phyloP scores from a whole-genome alignment of 192 early-diverging fungal genomes.

The Chytriomyces sp. region DNA sequence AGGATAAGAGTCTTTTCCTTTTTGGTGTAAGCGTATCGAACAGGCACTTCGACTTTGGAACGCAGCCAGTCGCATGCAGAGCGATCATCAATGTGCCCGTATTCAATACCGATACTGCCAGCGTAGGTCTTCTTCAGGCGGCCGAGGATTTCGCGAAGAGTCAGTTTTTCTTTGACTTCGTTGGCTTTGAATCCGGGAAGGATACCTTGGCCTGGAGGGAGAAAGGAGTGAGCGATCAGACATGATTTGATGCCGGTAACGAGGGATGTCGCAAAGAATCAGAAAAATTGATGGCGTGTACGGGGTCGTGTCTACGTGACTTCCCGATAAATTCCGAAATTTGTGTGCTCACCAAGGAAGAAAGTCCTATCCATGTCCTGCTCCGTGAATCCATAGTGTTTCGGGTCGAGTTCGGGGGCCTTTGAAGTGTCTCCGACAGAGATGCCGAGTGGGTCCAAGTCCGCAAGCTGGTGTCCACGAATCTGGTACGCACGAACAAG shows the following conservation, averaged over 20 bases:
- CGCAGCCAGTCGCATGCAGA: slow-evolving; percentile 97
- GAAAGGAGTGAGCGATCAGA: neutral
- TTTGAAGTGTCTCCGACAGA: slow-evolving; percentile 59
- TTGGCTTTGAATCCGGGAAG: slow-evolving; percentile 78
- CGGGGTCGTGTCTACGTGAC: slow-evolving; percentile 30
- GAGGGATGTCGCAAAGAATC: no score
- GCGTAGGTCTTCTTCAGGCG: slow-evolving; percentile 86
- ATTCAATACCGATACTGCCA: slow-evolving; percentile 94
- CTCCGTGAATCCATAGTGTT: slow-evolving; percentile 94
- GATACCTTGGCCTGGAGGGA: slow-evolving; percentile 78
- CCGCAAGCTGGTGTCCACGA: slow-evolving; percentile 94
- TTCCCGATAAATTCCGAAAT: slow-evolving; percentile 61
- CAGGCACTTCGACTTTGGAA: slow-evolving; percentile 86
- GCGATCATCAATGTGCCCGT: slow-evolving; percentile 97
- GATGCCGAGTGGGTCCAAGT: slow-evolving; percentile 94
- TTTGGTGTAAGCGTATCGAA: slow-evolving; percentile 84
- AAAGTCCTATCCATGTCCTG: slow-evolving; percentile 91
- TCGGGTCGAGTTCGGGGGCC: slow-evolving; percentile 82
- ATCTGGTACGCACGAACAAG: slow-evolving; percentile 92
- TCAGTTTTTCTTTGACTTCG: slow-evolving; percentile 72
- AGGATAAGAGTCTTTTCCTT: slow-evolving; percentile 92
- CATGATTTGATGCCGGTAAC: no score
- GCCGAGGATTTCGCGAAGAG: slow-evolving; percentile 89
- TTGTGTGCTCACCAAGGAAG: slow-evolving; percentile 63
- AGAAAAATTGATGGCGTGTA: no score